These are phyloP conservation scores for Musa balbisiana DNA, from an alignment of 202 grass and related monocot genomes.

Conservation along the genomic window DNA sequence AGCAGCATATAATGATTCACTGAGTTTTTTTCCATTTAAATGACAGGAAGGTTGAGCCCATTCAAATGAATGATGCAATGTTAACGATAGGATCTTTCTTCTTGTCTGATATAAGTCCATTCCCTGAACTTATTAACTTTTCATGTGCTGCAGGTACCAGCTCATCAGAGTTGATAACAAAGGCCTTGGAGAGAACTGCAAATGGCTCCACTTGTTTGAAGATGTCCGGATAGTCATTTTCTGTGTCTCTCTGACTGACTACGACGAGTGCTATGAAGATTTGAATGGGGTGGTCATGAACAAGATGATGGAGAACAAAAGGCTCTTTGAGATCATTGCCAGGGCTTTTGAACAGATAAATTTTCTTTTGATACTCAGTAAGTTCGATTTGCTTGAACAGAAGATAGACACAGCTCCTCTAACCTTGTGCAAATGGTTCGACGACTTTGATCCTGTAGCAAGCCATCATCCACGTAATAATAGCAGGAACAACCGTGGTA, in stretches of 20 bases:
- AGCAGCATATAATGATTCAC: too few relatives aligned
- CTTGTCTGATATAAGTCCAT: background rate
- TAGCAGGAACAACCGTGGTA: constrained; percentile 21
- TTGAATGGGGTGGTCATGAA: constrained; percentile 41
- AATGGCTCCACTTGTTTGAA: constrained; percentile 90
- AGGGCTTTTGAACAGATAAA: constrained; percentile 46
- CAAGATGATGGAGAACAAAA: constrained; percentile 81
- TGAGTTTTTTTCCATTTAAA: background rate
- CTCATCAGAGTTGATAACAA: constrained; percentile 70
- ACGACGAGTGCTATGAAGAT: constrained; percentile 62
- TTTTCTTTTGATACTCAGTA: constrained; percentile 80
- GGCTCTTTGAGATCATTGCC: constrained; percentile 56
- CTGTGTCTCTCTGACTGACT: constrained; percentile 57
- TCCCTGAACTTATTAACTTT: background rate
- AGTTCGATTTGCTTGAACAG: constrained; percentile 78
- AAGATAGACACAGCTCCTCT: constrained; percentile 59
- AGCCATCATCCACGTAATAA: constrained; percentile 32
- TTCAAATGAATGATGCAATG: background rate
- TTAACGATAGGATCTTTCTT: background rate
- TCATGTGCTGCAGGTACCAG: constrained; percentile 54
- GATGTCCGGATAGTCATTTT: constrained; percentile 77
- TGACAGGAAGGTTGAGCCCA: background rate
- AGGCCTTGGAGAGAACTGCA: constrained; percentile 60
- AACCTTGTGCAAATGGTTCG: constrained; percentile 65
- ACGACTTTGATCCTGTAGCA: constrained; percentile 53